Percentiles rank a stretch among this genome's conserved stretches.
Conservation (phyloP, 495 filamentous ascomycete genomes). For the Astrothelium subdiscretum region DNA sequence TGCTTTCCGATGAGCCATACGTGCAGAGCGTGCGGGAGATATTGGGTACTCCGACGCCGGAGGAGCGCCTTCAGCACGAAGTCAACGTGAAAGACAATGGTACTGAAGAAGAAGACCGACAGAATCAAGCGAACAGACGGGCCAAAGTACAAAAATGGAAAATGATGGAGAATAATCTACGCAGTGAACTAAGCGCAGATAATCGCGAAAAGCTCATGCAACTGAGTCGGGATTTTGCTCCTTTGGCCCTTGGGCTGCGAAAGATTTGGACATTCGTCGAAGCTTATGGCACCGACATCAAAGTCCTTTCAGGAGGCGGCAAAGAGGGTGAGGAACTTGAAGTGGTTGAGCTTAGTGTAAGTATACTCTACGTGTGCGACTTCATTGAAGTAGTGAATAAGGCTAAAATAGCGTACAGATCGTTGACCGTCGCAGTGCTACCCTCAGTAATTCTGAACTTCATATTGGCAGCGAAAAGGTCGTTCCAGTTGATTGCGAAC, state of each 20-base stretch:
- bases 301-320: not conserved
- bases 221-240: not conserved
- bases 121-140: not conserved
- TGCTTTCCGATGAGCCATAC: not conserved
- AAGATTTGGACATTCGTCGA: slow-evolving; percentile 1
- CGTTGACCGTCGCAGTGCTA: not conserved
- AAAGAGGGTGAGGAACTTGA: not conserved
- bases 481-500: not conserved
- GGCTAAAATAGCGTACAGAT: not conserved
- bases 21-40: not conserved
- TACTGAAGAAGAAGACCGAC: not conserved
- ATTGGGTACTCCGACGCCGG: not conserved
- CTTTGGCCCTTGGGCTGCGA: not conserved
- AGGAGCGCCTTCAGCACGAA: not conserved
- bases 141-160: not conserved
- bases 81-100: not conserved
- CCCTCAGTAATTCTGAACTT: not conserved
- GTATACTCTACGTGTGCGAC: not conserved
- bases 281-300: not conserved
- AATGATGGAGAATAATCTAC: not conserved
- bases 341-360: not conserved
- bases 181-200: not conserved
- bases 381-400: not conserved
- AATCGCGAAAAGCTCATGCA: not conserved
- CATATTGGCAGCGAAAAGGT: not conserved